Evolutionary conservation across 768 basidiomycete species (phyloP).

Genomic region (Gloeopeniophorella convolvens): DNA sequence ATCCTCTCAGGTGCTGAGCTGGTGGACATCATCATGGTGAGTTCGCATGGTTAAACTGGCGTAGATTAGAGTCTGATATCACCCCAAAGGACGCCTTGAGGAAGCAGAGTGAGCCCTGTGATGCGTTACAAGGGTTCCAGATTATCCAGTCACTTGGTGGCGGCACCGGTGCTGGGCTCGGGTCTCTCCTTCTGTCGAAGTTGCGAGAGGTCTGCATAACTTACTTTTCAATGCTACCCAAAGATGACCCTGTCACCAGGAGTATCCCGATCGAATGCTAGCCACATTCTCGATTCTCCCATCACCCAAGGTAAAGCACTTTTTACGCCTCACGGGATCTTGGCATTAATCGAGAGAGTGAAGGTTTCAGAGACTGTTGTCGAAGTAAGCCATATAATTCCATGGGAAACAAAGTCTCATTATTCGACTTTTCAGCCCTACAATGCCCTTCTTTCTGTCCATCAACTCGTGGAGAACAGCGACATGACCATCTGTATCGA

Average conservation of each 20-base stretch:
- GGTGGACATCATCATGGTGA: slow-evolving; percentile 71
- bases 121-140: slow-evolving; percentile 89
- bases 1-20: slow-evolving; percentile 80
- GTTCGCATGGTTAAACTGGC: neutral
- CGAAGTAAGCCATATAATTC: slow-evolving; percentile 33
- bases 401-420: slow-evolving; percentile 9
- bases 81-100: slow-evolving; percentile 61
- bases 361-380: slow-evolving; percentile 44
- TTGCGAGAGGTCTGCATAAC: slow-evolving; percentile 57
- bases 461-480: slow-evolving; percentile 85
- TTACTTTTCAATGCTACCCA: slow-evolving; percentile 15
- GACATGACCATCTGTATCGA: slow-evolving; percentile 83
- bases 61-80: neutral
- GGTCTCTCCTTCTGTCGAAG: slow-evolving; percentile 74
- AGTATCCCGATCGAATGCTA: slow-evolving; percentile 45
- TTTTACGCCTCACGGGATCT: neutral
- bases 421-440: slow-evolving; percentile 46
- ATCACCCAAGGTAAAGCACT: slow-evolving; percentile 42
- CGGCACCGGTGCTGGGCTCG: slow-evolving; percentile 84
- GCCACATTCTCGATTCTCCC: slow-evolving; percentile 50
- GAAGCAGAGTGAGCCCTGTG: slow-evolving; percentile 73
- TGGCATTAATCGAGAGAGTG: neutral
- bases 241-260: slow-evolving; percentile 39
- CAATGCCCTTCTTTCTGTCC: slow-evolving; percentile 75
- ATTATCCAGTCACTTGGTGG: slow-evolving; percentile 86